Percentiles rank a stretch among this genome's conserved stretches.
Evolutionary conservation across 345 rosid species (phyloP).

Genomic region (Gossypium mustelinum): DNA sequence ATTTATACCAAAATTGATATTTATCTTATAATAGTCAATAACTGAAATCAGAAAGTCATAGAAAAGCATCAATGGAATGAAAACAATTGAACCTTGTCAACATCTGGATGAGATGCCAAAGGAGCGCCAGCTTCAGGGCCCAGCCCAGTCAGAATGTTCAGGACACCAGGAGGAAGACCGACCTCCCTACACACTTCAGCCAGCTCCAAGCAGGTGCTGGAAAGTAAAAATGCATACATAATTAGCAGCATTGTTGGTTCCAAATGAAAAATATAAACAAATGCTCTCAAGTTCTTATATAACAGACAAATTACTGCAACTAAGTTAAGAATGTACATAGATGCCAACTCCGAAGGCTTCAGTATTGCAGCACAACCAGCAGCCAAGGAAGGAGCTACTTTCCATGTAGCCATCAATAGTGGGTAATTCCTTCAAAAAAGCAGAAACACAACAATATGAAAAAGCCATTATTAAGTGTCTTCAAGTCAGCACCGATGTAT

Average conservation of each 20-base stretch:
- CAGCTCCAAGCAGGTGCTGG: slow-evolving; percentile 96
- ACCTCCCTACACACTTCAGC: slow-evolving; percentile 85
- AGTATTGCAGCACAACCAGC: slow-evolving; percentile 93
- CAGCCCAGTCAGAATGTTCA: slow-evolving; percentile 86
- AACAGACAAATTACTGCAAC: slow-evolving; percentile 14
- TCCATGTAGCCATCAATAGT: slow-evolving; percentile 88
- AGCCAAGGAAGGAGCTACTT: slow-evolving; percentile 97
- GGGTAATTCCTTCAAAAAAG: slow-evolving; percentile 85
- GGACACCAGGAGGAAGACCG: slow-evolving; percentile 94
- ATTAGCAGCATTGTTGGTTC: background rate
- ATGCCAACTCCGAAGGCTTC: slow-evolving; percentile 87
- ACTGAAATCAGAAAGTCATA: background rate
- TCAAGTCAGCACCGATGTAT: background rate
- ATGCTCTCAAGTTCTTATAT: background rate
- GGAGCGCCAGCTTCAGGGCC: slow-evolving; percentile 99
- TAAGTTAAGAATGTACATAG: slow-evolving; percentile 50
- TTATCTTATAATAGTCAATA: slow-evolving; percentile 4
- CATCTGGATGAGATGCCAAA: slow-evolving; percentile 81
- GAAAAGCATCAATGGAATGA: slow-evolving; percentile 3
- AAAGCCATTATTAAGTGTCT: background rate
- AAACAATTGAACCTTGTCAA: slow-evolving; percentile 62
- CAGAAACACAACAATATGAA: background rate
- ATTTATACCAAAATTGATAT: slow-evolving; percentile 15
- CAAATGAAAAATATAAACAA: background rate
- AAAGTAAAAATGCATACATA: slow-evolving; percentile 17